These are phyloP conservation scores for Penicillium canariense DNA, from an alignment of 495 filamentous ascomycete genomes.

Conservation along the genomic window DNA sequence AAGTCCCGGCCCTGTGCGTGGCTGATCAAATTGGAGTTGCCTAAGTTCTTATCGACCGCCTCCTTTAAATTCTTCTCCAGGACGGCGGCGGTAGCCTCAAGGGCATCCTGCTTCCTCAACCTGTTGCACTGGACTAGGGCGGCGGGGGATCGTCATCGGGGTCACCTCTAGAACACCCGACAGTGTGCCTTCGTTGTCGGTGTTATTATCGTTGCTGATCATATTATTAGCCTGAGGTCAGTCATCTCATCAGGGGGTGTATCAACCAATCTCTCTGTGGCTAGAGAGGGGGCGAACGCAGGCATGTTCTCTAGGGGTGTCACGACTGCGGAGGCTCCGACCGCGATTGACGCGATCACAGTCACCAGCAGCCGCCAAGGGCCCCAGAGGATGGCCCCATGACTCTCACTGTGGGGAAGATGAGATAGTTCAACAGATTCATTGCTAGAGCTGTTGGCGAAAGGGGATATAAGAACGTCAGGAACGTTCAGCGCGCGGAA, in stretches of 20 bases:
- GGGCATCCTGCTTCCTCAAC: background rate
- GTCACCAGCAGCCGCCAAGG: background rate
- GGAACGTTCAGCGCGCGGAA: background rate
- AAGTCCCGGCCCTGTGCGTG: too few relatives aligned
- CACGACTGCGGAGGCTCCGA: background rate
- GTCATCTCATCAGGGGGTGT: background rate
- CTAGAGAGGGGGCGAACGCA: background rate
- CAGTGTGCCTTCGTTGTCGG: slow-evolving; percentile 1
- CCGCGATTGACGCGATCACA: background rate
- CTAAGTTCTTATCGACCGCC: background rate
- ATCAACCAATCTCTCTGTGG: background rate
- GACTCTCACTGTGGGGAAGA: background rate
- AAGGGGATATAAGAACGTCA: background rate
- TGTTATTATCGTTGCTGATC: background rate
- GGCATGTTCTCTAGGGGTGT: too few relatives aligned
- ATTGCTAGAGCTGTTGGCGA: background rate
- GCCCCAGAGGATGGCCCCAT: background rate
- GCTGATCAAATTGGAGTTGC: too few relatives aligned
- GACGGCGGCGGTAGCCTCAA: background rate
- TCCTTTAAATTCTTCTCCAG: background rate
- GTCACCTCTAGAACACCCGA: background rate
- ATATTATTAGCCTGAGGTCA: background rate
- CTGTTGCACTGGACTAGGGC: background rate
- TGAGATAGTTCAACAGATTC: background rate
- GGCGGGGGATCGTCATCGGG: background rate